phyloP scores from a whole-genome alignment of 768 basidiomycete species.

The Sutorius australiensis region DNA sequence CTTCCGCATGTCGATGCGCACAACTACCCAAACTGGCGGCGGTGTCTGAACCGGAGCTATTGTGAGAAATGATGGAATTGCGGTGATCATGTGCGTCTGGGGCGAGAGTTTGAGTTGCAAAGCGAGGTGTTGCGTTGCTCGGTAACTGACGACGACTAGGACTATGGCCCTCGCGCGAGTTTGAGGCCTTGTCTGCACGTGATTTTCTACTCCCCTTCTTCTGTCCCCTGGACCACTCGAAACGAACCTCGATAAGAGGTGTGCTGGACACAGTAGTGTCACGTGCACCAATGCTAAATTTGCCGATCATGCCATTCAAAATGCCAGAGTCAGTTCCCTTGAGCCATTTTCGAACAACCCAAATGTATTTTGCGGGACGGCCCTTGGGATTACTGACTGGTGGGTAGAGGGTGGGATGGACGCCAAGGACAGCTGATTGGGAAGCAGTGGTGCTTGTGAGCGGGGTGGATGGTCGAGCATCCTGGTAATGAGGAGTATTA shows the following conservation, averaged over 20 bases:
- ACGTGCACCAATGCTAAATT: conserved; percentile 30
- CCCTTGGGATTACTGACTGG: conserved; percentile 36
- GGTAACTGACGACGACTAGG: conserved; percentile 13
- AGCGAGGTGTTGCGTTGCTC: conserved; percentile 4
- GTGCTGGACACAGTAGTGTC: conserved; percentile 12
- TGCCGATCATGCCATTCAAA: conserved; percentile 43
- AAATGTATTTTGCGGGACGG: conserved; percentile 56
- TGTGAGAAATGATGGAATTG: conserved; percentile 39
- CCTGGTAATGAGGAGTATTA: conserved; percentile 9
- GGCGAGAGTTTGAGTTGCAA: conserved; percentile 8
- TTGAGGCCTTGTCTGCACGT: conserved; percentile 15
- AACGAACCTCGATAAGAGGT: conserved; percentile 61
- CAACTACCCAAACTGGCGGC: conserved; percentile 23
- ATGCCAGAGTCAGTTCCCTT: conserved; percentile 51
- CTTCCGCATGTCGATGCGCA: conserved; percentile 28
- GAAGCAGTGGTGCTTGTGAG: conserved; percentile 21
- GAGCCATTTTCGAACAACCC: conserved; percentile 74
- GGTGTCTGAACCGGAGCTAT: conserved; percentile 36
- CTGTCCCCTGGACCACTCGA: conserved; percentile 67
- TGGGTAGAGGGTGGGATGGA: conserved; percentile 62
- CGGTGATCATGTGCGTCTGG: conserved; percentile 25
- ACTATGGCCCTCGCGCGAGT: conserved; percentile 8
- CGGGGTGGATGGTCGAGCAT: conserved; percentile 11
- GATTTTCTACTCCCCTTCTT: conserved; percentile 23
- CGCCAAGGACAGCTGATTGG: conserved; percentile 56